Conservation (phyloP, 2,329 filamentous ascomycete species). For the Amesomyces nigricolor region DNA sequence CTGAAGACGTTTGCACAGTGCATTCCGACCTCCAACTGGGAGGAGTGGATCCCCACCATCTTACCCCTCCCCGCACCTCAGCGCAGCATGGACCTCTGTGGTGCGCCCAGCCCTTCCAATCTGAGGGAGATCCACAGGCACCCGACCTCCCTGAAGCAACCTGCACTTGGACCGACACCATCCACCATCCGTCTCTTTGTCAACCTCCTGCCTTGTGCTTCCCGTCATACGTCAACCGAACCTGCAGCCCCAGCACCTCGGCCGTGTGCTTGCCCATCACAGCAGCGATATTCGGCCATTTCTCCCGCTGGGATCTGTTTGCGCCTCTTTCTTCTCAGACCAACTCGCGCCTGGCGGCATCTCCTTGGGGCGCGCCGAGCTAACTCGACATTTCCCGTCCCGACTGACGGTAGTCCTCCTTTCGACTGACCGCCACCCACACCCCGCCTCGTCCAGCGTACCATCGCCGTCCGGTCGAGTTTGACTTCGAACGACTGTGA, state of each 20-base stretch:
- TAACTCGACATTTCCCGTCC: neutral
- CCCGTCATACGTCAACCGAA: neutral
- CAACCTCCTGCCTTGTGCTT: neutral
- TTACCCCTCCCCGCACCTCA: slow-evolving; percentile 16
- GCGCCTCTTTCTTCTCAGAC: neutral
- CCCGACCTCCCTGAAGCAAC: slow-evolving; percentile 13
- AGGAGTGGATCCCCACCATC: slow-evolving; percentile 6
- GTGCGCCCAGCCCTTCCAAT: slow-evolving; percentile 11
- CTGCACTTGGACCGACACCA: neutral
- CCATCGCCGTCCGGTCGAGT: neutral
- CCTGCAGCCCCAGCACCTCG: neutral
- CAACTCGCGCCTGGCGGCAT: neutral
- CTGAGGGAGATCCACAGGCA: slow-evolving; percentile 21
- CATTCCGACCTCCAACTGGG: neutral
- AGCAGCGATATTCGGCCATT: neutral
- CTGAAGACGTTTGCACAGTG: neutral
- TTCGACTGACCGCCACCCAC: slow-evolving; percentile 11
- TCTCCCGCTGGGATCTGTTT: neutral
- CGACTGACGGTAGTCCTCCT: neutral
- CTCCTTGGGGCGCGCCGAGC: neutral
- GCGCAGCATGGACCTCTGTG: neutral
- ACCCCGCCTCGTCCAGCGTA: neutral
- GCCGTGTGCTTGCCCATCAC: neutral
- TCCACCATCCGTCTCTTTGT: slow-evolving; percentile 3
- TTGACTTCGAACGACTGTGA: neutral